Base-by-base conservation (phyloP, 352 stramenopile species). In the Globisporangium spinosum region DNA sequence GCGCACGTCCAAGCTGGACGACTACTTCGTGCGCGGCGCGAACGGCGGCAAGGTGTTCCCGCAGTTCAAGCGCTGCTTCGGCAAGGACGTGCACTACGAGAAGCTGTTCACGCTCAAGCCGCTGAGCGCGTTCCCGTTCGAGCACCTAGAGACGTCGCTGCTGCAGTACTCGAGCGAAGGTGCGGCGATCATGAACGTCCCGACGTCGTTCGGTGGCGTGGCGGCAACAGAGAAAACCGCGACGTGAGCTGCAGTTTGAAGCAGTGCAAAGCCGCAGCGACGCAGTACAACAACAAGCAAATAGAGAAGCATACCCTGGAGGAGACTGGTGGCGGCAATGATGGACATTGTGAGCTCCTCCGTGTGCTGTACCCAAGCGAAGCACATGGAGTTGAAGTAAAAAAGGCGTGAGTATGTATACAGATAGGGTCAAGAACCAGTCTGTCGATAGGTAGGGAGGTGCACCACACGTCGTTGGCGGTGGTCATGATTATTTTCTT, bases 31-130 rank as follows among this genome's bases (percentile, higher is more conserved):
- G 45, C 80, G 80, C 49, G 82, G 82, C 1, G 82, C 80, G 12
- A 89, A 89, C 35, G 82, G 81, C 38, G 80, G 79, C 62, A 89
- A 91, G 60, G 74, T 87, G 0, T 91, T 89, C 62, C 79, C 80
- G 27, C 74, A 87, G 67, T 91, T 89, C 58, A 84, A 83, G 59
- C 76, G 81, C 0, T 91, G 80, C 58, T 91, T 89, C 62, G 83
- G 83, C 40, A 89, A 89, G 67, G 80, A 89, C 61, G 77, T 87
- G 32, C 77, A 82, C 59, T 91, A 89, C 67, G 76, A 89, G 15
- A 88, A 87, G 65, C 69, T 83, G 23, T 91, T 89, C 63, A 83
- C 77, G 27, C 69, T 93, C 10, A 89, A 86, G 43, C 79, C 85
- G 15, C 80, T 93, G 69, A 84, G 70, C 49, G 79, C 79, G 15